A percentile compares a stretch with the other conserved stretches of the same genome.
phyloP scores from a whole-genome alignment of 768 basidiomycete species.

The Phanerochaete sordida region DNA sequence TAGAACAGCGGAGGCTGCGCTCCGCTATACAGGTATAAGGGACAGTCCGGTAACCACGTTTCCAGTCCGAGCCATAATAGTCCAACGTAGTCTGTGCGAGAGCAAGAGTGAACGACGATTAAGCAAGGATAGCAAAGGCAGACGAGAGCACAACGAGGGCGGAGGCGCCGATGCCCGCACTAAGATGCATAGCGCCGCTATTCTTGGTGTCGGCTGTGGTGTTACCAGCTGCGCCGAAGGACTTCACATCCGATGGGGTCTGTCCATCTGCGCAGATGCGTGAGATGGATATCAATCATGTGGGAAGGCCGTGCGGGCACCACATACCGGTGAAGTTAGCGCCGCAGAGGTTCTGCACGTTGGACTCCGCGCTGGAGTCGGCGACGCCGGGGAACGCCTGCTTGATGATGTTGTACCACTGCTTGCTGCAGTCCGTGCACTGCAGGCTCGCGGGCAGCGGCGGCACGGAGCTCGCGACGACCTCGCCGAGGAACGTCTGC shows the following conservation, averaged over 20 bases:
- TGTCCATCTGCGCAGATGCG: constrained; percentile 24
- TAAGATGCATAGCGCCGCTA: neutral
- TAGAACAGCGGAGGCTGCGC: too few species aligned
- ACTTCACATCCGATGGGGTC: constrained; percentile 21
- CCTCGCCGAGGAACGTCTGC: constrained; percentile 9
- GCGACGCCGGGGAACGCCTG: constrained; percentile 19
- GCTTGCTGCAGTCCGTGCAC: constrained; percentile 34
- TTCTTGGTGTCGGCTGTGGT: constrained; percentile 4
- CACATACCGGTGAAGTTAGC: constrained; percentile 27
- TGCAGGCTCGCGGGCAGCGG: constrained; percentile 20
- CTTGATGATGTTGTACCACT: constrained; percentile 25
- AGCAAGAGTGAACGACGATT: neutral
- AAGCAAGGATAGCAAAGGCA: constrained; percentile 21
- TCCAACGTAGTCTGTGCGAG: neutral
- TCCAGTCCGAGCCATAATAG: neutral
- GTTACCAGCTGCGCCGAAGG: constrained; percentile 21
- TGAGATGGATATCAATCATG: too few species aligned
- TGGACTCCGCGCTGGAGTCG: constrained; percentile 11
- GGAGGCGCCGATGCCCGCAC: neutral
- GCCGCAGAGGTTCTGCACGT: constrained; percentile 25
- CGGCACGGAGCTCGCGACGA: constrained; percentile 14
- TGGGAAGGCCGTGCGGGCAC: too few species aligned
- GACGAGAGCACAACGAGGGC: constrained; percentile 15
- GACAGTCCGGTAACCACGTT: neutral
- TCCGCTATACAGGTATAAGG: too few species aligned